Percentiles rank a stretch among this genome's conserved stretches.
Conservation (phyloP, 805 yeast species). For the Ogataea henricii region DNA sequence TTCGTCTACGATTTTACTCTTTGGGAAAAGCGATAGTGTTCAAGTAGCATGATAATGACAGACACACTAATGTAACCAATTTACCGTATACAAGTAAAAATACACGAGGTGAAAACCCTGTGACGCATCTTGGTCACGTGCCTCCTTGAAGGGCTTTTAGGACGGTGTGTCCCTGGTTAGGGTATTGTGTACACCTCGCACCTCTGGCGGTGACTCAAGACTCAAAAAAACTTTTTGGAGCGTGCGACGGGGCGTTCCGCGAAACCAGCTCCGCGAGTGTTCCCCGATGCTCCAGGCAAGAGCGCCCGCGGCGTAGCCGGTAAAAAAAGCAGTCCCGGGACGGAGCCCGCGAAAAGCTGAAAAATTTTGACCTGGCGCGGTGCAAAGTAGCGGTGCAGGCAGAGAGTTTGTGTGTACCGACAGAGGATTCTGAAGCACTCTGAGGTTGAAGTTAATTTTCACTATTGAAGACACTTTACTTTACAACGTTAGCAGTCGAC, state of each 20-base stretch:
- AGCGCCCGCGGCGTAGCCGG: background rate
- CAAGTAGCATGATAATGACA: background rate
- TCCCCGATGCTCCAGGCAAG: background rate
- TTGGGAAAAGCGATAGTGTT: constrained; percentile 44
- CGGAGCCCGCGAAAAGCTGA: background rate
- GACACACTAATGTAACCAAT: background rate
- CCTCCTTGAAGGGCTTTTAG: background rate
- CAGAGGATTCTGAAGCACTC: constrained; percentile 8
- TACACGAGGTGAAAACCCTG: too few species aligned
- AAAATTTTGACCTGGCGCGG: constrained; percentile 11
- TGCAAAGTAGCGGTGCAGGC: constrained; percentile 6
- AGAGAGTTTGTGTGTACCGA: constrained; percentile 6
- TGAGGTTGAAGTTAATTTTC: constrained; percentile 9
- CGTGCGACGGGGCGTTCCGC: too few species aligned
- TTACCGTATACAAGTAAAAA: too few species aligned
- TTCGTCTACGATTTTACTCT: constrained; percentile 61
- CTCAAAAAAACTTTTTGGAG: background rate
- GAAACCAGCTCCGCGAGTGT: too few species aligned
- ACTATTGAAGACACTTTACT: constrained; percentile 7
- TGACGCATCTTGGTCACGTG: constrained; percentile 1
- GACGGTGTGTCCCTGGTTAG: too few species aligned
- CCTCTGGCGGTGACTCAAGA: background rate
- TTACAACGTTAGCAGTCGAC: background rate
- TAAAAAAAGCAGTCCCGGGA: constrained; percentile 10
- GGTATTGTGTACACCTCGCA: too few species aligned